Base-by-base conservation (phyloP, 108 stramenopile species). In the Cyclotella distinguenda region DNA sequence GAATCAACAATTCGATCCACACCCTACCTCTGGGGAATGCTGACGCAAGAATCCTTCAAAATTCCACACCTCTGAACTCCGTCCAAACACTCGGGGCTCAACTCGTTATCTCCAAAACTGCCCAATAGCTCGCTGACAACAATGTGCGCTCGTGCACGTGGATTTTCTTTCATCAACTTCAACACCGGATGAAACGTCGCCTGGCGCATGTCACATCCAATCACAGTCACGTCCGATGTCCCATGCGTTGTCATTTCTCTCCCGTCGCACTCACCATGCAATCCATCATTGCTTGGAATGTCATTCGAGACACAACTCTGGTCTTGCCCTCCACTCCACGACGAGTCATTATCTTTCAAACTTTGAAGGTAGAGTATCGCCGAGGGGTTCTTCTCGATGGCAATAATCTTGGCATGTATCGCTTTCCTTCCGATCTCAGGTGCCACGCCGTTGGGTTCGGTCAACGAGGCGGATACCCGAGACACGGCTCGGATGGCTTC, bases 51-150 rank as follows among this genome's bases (percentile, higher is more conserved):
- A 0, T 77, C 77, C 51, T 89, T 94, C 49, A 95, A 81, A 31
- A 91, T 77, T 31, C 86, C 82, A 47, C 81, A 80, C 43, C 46
- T 57, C 50, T 97, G 87, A 0, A 96, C 84, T 6, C 93, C 95
- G 66, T 98, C 96, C 59, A 99, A 67, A 79, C 99, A 99, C 70
- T 99, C 99, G 4, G 99, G 99, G 25, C 93, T 91, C 45, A 98
- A 82, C 70, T 98, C 97, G 74, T 99, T 98, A 80, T 97, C 97
- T 2, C 97, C 99, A 81, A 96, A 98, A 19, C 89, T 91, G 6
- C 97, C 99, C 16, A 98, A 71, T 8, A 99, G 80, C 78, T 99
- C 99, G 36, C 87, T 89, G 12, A 98, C 97, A n/a, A 98, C 71
- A 39, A 97, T 85, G 70, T 98, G 97, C 22, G 90, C 90, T 65